phyloP scores from a whole-genome alignment of 163 green algal genomes.

The Dunaliella salina region DNA sequence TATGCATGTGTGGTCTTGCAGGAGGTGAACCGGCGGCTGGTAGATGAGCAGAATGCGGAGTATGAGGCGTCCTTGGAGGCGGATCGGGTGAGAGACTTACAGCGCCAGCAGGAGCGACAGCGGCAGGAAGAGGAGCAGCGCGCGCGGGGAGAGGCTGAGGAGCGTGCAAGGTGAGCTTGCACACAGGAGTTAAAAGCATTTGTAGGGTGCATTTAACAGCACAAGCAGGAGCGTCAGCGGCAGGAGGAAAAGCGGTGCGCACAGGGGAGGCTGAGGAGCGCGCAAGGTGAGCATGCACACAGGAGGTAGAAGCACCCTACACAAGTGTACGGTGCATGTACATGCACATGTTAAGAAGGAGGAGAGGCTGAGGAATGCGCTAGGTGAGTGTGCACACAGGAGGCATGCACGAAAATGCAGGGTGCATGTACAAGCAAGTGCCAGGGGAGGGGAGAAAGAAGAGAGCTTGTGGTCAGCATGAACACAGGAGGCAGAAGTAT shows the following conservation, averaged over 20 bases:
- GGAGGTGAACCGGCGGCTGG: constrained; percentile 31
- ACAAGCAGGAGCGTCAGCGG: constrained; percentile 27
- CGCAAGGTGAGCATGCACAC: background rate
- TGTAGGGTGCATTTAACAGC: no score
- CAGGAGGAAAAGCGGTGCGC: constrained; percentile 13
- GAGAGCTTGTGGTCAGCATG: no score
- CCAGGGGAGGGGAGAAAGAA: no score
- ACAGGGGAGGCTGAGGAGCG: constrained; percentile 7
- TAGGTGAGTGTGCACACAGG: background rate
- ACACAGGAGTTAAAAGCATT: no score
- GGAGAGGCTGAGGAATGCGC: constrained; percentile 1
- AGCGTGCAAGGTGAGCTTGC: background rate
- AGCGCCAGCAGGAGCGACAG: constrained; percentile 32
- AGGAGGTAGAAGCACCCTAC: no score
- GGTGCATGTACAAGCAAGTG: no score
- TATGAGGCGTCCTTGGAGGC: constrained; percentile 46
- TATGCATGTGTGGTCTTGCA: background rate
- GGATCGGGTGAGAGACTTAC: constrained; percentile 34
- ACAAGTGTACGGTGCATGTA: no score
- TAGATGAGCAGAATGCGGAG: constrained; percentile 51
- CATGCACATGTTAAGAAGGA: constrained; percentile 2
- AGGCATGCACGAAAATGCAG: no score
- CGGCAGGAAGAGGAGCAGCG: constrained; percentile 12
- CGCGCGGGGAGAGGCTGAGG: constrained; percentile 10
- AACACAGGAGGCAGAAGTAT: no score